Evolutionary conservation across 768 basidiomycete species (phyloP).

Genomic region (Serendipita sp.): DNA sequence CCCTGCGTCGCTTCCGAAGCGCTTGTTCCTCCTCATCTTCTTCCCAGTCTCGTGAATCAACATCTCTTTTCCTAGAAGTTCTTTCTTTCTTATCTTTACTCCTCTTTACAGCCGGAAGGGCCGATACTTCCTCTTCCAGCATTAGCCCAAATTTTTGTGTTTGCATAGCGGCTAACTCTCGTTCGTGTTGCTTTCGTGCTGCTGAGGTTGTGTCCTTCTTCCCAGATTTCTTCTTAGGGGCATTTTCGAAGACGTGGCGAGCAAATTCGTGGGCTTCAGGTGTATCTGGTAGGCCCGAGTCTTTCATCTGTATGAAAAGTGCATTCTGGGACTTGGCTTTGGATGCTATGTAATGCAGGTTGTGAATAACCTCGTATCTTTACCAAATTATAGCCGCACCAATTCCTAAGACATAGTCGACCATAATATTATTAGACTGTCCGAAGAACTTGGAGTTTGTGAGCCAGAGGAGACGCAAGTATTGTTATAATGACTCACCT

Average conservation of each 20-base stretch:
- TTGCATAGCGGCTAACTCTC: conserved; percentile 49
- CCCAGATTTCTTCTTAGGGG: conserved; percentile 44
- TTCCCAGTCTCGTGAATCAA: conserved; percentile 73
- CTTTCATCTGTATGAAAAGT: conserved; percentile 58
- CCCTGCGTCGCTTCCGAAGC: conserved; percentile 41
- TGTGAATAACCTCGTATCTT: conserved; percentile 6
- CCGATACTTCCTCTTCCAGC: conserved; percentile 52
- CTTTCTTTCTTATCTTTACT: conserved; percentile 20
- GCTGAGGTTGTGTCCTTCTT: conserved; percentile 40
- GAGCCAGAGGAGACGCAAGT: conserved; percentile 5
- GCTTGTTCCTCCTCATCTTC: conserved; percentile 71
- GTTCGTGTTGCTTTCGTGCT: conserved; percentile 52
- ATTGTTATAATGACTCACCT: neutral
- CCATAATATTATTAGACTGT: conserved; percentile 64
- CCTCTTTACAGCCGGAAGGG: conserved; percentile 22
- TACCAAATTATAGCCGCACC: conserved; percentile 28
- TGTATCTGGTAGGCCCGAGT: conserved; percentile 66
- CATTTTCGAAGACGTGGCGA: conserved; percentile 55
- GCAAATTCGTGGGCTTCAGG: conserved; percentile 69
- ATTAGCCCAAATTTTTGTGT: conserved; percentile 66
- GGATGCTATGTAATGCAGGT: conserved; percentile 33
- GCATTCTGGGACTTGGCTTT: conserved; percentile 66
- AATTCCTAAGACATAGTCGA: conserved; percentile 77
- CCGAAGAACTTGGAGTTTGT: conserved; percentile 52
- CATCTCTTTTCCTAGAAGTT: conserved; percentile 52